Evolutionary conservation across 257 asterid genomes (phyloP).

Genomic region (Solanum sejunctum): DNA sequence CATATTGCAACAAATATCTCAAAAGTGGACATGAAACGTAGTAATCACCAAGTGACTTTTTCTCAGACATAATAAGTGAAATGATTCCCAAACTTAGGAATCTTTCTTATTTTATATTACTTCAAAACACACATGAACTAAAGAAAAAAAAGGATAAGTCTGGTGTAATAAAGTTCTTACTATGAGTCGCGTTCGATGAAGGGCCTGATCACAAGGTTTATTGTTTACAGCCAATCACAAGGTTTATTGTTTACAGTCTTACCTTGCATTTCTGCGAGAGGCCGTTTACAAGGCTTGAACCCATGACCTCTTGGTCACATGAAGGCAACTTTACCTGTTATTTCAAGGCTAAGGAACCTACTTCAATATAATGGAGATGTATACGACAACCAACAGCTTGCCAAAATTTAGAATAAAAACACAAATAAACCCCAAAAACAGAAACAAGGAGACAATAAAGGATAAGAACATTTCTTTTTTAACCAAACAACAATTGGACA

Average conservation of each 20-base stretch:
- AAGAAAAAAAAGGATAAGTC: too few species aligned
- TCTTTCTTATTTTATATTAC: background rate
- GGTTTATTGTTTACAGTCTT: too few species aligned
- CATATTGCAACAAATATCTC: slow-evolving; percentile 6
- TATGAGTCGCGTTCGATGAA: too few species aligned
- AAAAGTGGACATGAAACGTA: background rate
- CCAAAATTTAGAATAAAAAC: background rate
- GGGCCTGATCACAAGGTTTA: too few species aligned
- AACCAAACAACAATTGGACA: background rate
- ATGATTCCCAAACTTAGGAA: background rate
- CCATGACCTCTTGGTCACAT: too few species aligned
- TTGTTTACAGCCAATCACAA: too few species aligned
- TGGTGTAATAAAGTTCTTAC: too few species aligned
- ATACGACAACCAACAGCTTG: background rate
- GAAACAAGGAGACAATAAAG: background rate
- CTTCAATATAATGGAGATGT: background rate
- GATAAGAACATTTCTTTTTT: background rate
- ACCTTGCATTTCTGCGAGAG: too few species aligned
- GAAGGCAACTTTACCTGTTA: too few species aligned
- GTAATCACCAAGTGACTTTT: background rate
- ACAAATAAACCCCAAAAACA: background rate
- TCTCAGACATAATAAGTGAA: background rate
- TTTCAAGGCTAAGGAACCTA: background rate
- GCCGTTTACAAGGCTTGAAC: too few species aligned
- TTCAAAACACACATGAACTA: background rate